Conservation (phyloP, 768 basidiomycete species). For the Phanerochaete carnosa region DNA sequence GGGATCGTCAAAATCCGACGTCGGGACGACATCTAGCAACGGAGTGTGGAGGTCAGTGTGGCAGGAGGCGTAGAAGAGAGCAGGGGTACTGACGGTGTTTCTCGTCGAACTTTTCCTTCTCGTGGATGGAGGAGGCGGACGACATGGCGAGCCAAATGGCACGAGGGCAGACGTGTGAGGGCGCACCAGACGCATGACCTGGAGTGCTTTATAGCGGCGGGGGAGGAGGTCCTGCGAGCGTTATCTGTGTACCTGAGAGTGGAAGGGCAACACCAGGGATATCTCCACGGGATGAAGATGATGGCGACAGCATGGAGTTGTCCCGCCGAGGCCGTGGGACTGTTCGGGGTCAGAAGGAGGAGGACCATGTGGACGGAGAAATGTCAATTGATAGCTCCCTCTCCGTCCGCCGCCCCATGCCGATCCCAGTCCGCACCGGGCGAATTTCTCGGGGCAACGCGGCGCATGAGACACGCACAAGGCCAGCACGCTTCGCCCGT, state of each 20-base stretch:
- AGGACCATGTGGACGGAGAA: background rate
- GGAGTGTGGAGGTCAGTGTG: background rate
- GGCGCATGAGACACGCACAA: too few species aligned
- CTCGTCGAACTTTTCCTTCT: conserved; percentile 11
- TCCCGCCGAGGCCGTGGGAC: background rate
- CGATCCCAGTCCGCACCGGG: background rate
- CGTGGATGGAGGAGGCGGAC: conserved; percentile 8
- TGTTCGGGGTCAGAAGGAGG: background rate
- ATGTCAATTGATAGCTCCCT: background rate
- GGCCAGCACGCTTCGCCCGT: too few species aligned
- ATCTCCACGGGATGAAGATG: background rate
- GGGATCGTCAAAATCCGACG: conserved; percentile 30
- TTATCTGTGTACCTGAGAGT: background rate
- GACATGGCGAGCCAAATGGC: conserved; percentile 10
- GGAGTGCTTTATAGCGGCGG: conserved; percentile 2
- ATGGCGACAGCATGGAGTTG: background rate
- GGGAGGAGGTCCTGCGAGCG: background rate
- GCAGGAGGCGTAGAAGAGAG: background rate
- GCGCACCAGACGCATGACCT: background rate
- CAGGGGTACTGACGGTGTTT: background rate
- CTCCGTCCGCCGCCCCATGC: background rate
- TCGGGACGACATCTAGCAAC: conserved; percentile 28
- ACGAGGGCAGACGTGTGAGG: background rate
- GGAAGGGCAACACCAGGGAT: background rate
- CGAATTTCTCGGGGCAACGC: background rate